Percentiles rank a stretch among this genome's conserved stretches.
Evolutionary conservation across 1,139 yeast species (phyloP).

Genomic region (Nakaseomyces sp.): DNA sequence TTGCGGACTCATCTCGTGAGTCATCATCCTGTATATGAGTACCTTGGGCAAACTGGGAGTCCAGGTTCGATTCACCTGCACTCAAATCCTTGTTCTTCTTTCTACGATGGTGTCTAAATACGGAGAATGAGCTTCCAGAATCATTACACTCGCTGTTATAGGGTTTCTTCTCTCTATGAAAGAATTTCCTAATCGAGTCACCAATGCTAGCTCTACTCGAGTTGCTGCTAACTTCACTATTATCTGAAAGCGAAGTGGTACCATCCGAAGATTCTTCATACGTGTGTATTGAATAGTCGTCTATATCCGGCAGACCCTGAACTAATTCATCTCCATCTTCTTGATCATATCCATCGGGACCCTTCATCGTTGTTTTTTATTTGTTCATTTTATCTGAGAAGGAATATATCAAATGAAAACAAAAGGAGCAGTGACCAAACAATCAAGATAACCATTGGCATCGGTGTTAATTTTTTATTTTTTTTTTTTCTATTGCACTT

Average conservation of each 20-base stretch:
- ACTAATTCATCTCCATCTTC: neutral
- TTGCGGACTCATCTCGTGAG: neutral
- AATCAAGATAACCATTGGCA: no score
- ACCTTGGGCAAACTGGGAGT: constrained; percentile 2
- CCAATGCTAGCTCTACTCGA: neutral
- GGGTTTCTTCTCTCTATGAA: neutral
- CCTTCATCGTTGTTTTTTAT: neutral
- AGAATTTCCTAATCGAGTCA: neutral
- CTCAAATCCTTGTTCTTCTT: neutral
- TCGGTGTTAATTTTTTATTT: no score
- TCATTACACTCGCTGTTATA: neutral
- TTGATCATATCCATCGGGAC: neutral
- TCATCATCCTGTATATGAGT: neutral
- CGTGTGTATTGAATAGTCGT: constrained; percentile 3
- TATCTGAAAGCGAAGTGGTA: neutral
- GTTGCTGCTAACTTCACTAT: neutral
- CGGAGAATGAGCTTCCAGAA: neutral
- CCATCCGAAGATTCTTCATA: constrained; percentile 5
- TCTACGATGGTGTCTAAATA: neutral
- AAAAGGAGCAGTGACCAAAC: no score
- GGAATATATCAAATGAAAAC: no score
- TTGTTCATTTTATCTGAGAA: no score
- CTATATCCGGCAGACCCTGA: neutral
- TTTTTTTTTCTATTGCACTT: no score
- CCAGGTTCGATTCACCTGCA: neutral